Conservation (phyloP, 2,329 filamentous ascomycete genomes). For the Neonectria sp. region DNA sequence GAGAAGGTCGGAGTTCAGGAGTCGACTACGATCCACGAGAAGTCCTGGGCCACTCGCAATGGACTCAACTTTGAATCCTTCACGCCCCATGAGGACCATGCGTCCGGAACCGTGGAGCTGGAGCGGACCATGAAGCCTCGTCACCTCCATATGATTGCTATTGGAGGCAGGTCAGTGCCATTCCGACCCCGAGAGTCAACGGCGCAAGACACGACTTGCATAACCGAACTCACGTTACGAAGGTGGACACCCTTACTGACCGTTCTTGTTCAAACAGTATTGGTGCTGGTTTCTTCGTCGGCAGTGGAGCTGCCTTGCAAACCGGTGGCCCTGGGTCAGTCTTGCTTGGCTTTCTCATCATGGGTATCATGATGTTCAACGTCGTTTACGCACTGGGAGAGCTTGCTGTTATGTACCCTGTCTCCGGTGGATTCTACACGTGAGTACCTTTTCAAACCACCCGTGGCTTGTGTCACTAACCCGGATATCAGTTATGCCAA, state of each 20-base stretch:
- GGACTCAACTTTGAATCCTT: constrained; percentile 44
- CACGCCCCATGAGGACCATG: constrained; percentile 40
- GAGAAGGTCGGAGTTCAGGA: constrained; percentile 37
- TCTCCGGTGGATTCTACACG: constrained; percentile 72
- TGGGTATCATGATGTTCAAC: constrained; percentile 73
- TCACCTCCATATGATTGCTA: constrained; percentile 49
- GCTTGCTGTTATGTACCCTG: constrained; percentile 54
- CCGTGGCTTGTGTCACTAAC: constrained; percentile 13
- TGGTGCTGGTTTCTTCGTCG: constrained; percentile 75
- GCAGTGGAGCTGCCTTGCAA: constrained; percentile 63
- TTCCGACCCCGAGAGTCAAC: background rate
- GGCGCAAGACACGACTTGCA: background rate
- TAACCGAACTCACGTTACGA: background rate
- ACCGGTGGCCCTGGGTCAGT: constrained; percentile 56
- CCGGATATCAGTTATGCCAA: constrained; percentile 58
- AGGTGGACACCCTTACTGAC: constrained; percentile 7
- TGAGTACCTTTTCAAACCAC: constrained; percentile 19
- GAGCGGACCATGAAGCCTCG: constrained; percentile 47
- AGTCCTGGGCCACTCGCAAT: constrained; percentile 47
- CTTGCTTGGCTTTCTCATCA: constrained; percentile 67
- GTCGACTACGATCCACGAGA: constrained; percentile 5
- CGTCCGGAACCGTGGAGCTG: constrained; percentile 40
- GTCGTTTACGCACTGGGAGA: constrained; percentile 75
- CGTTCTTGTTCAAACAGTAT: constrained; percentile 52
- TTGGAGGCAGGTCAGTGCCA: constrained; percentile 44